phyloP scores from a whole-genome alignment of 139 green algal species.

The Spirogloea muscicola region DNA sequence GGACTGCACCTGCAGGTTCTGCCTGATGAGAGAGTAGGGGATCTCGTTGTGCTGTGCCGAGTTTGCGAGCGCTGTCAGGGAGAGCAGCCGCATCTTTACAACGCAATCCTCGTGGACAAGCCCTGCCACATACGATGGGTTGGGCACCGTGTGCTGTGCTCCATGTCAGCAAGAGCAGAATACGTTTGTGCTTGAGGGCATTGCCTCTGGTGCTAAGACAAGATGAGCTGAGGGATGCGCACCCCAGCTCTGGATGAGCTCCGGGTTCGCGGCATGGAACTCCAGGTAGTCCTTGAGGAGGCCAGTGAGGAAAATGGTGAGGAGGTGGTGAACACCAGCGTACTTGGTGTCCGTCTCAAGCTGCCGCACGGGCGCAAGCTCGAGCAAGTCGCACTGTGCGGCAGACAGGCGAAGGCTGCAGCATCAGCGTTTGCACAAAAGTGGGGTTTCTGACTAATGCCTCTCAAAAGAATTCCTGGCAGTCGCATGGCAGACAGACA shows the following conservation, averaged over 20 bases:
- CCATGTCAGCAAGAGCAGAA: too few species aligned
- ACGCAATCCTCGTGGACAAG: conserved; percentile 39
- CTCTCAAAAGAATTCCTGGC: not conserved
- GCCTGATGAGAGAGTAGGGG: conserved; percentile 36
- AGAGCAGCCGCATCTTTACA: conserved; percentile 48
- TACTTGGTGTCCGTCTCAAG: conserved; percentile 36
- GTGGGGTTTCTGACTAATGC: not conserved
- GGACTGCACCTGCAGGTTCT: conserved; percentile 22
- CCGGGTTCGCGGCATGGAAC: too few species aligned
- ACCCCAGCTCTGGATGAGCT: too few species aligned
- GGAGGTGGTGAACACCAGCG: conserved; percentile 7
- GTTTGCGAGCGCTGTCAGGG: conserved; percentile 42
- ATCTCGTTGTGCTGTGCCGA: conserved; percentile 31
- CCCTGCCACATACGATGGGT: conserved; percentile 5
- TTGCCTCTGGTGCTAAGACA: too few species aligned
- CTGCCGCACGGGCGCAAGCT: conserved; percentile 7
- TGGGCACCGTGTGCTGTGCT: conserved; percentile 4
- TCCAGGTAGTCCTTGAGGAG: conserved; percentile 4
- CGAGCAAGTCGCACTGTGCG: conserved; percentile 51
- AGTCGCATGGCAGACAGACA: not conserved
- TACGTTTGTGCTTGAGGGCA: too few species aligned
- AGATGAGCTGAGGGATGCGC: too few species aligned
- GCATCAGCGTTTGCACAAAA: too few species aligned
- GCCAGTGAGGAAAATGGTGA: conserved; percentile 38
- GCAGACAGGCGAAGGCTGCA: too few species aligned